Percentiles rank a stretch among this genome's conserved stretches.
Evolutionary conservation across 2,329 filamentous ascomycete species (phyloP).

Genomic region (Hymenoscyphus fraxineus): DNA sequence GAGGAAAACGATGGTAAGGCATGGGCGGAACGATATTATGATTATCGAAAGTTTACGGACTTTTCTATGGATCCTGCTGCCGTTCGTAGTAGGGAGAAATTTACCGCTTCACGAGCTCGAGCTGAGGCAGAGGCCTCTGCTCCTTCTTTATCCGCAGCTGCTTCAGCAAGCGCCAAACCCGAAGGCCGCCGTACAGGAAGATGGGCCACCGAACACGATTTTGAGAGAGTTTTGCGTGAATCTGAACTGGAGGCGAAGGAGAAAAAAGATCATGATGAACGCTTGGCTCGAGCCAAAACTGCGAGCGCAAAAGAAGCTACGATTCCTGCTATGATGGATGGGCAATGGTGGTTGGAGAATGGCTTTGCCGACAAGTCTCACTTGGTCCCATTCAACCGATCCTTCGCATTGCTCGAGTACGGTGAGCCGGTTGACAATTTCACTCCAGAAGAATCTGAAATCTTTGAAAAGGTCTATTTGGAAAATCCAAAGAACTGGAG

Average conservation of each 20-base stretch:
- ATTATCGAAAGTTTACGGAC: conserved; percentile 32
- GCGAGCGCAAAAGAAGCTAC: conserved; percentile 74
- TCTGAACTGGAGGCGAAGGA: conserved; percentile 70
- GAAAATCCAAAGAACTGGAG: conserved; percentile 81
- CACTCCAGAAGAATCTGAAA: conserved; percentile 62
- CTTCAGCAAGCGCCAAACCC: conserved; percentile 51
- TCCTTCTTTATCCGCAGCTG: conserved; percentile 20
- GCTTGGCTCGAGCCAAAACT: conserved; percentile 63
- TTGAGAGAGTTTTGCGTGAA: conserved; percentile 68
- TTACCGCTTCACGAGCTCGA: conserved; percentile 26
- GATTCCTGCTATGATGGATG: conserved; percentile 65
- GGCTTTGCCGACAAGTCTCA: conserved; percentile 65
- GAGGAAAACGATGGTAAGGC: conserved; percentile 26
- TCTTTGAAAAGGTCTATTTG: conserved; percentile 71
- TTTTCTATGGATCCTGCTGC: conserved; percentile 30
- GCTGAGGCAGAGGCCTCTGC: conserved; percentile 29
- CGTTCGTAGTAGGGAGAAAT: conserved; percentile 30
- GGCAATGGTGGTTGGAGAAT: conserved; percentile 54
- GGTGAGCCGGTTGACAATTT: conserved; percentile 73
- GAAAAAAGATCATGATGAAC: conserved; percentile 61
- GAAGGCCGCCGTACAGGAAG: conserved; percentile 52
- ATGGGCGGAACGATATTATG: conserved; percentile 29
- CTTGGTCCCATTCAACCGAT: conserved; percentile 59
- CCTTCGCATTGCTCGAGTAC: conserved; percentile 68
- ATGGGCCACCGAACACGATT: conserved; percentile 68